Percentiles rank a stretch among this genome's conserved stretches.
Conservation (phyloP, 108 stramenopile species). For the Nitzschia palea region DNA sequence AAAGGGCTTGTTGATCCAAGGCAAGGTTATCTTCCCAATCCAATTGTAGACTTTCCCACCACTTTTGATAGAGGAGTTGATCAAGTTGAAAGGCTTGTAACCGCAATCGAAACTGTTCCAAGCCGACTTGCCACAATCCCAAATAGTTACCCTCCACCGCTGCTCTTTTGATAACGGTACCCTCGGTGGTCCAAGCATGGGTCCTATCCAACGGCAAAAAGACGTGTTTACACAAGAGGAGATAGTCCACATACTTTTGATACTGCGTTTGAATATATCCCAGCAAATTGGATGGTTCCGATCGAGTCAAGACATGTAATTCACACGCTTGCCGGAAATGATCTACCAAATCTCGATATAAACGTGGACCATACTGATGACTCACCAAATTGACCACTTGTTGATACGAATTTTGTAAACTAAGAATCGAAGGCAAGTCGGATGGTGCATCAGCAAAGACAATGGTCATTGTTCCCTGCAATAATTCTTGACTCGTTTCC, state of each 20-base stretch:
- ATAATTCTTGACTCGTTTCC: slow-evolving; percentile 39
- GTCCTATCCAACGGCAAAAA: slow-evolving; percentile 59
- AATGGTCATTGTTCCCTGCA: slow-evolving; percentile 43
- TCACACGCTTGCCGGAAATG: slow-evolving; percentile 59
- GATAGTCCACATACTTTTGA: slow-evolving; percentile 48
- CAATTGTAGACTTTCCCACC: slow-evolving; percentile 33
- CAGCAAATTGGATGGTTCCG: slow-evolving; percentile 25
- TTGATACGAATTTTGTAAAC: slow-evolving; percentile 68
- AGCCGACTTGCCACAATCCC: slow-evolving; percentile 50
- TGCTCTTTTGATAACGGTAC: slow-evolving; percentile 21
- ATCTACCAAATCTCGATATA: slow-evolving; percentile 60
- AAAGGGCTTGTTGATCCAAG: slow-evolving; percentile 34
- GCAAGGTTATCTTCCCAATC: slow-evolving; percentile 39
- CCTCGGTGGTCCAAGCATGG: slow-evolving; percentile 30
- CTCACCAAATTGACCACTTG: slow-evolving; percentile 69
- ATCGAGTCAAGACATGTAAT: slow-evolving; percentile 29
- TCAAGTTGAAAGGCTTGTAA: slow-evolving; percentile 35
- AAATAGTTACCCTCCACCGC: slow-evolving; percentile 1
- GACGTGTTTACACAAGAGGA: slow-evolving; percentile 50
- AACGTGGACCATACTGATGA: slow-evolving; percentile 66
- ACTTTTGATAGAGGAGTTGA: slow-evolving; percentile 38
- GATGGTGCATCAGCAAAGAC: neutral
- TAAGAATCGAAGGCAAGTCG: slow-evolving; percentile 15
- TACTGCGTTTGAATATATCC: slow-evolving; percentile 37
- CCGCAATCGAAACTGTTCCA: slow-evolving; percentile 36